Evolutionary conservation across 495 filamentous ascomycete genomes (phyloP), one percentile per base, ranked within the genome.

Genomic region (Aspergillus sclerotioniger): DNA sequence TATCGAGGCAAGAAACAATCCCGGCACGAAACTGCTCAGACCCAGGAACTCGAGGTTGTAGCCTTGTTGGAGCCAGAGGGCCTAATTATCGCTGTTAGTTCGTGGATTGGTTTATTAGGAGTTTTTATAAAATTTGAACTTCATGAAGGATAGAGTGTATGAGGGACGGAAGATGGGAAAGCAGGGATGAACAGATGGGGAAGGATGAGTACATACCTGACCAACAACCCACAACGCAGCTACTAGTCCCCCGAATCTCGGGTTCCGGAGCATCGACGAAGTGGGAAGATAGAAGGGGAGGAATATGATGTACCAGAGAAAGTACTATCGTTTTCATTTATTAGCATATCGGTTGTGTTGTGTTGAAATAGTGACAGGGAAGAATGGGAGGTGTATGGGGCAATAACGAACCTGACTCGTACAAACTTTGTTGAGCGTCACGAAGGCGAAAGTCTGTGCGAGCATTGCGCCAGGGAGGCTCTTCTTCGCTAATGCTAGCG

Each of bases 381-480:
- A 44, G 19, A 12, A 3, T 37, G 15, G 54, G 43, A 57, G n/a
- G n/a, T n/a, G n/a, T n/a, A n/a, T n/a, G n/a, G n/a, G n/a, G n/a
- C n/a, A n/a, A n/a, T n/a, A 44, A 67, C 76, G 60, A 84, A 94
- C 91, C 83, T 98, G 94, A 66, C 90, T 93, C 1, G 94, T 98
- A 81, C 92, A 96, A 16, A 98, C 94, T 77, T 98, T 98, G 69
- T 98, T 98, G 56, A 96, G 98, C 6, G 90, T 85, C 6, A 98
- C 94, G 71, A 98, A 98, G 0, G 94, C 89, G 69, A 97, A 96
- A 0, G 95, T 98, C 74, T 98, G 94, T n/a, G 90, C 91, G n/a
- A 98, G 82, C 86, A 98, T 90, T n/a, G 92, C 82, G 1, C 86
- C 81, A 1, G 94, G 79, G 0, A 98, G 80, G 65, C 90, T 85